Evolutionary conservation across 805 yeast species (phyloP), one percentile per base, ranked within the genome.

Genomic region (Candida krabiensis): DNA sequence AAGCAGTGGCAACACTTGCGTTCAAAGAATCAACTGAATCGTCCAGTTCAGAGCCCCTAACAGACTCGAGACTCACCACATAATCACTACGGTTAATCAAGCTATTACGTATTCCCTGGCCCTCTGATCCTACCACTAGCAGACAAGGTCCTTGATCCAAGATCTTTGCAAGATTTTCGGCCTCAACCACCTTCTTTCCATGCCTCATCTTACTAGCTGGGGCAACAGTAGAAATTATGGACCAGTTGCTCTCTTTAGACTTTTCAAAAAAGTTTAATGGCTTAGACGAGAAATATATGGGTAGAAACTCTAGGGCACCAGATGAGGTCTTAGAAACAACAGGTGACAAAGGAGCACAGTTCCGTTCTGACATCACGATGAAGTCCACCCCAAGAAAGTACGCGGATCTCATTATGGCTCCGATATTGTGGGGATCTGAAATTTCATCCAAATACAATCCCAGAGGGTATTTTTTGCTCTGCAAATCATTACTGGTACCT

Each of bases 1-100:
- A 54, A 1, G 90, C 93, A 1, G 90, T 75, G 1, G 97, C 96
- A 7, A 89, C 96, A 55, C 93, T 86, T 22, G 87, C 97, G 56
- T 89, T 89, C 53, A 89, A 66, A 21, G 95, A 85, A 55, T 88
- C 96, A 26, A 89, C 80, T 27, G 63, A 55, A 3, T 43, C 50
- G 44, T 61, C 63, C 9, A 55, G 30, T 3, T 40, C 51, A 5
- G 29, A 46, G 2, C 35, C 45, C 34, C 62, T 51, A 21, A 40
- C 45, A 30, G 54, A 47, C 7, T 58, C 63, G 32, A 76, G 54
- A 1, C 69, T 66, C 12, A 74, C 75, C 34, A 73, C 57, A 44
- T 52, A 68, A 39, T 83, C 85, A 35, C 86, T 76, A 49, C 77
- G 66, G 37, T 77, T 63, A 43, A 77, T 66, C 48, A 89, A 53